Evolutionary conservation across 2,329 filamentous ascomycete genomes (phyloP), one percentile per base, ranked within the genome.

Genomic region (Alternaria burnsii): DNA sequence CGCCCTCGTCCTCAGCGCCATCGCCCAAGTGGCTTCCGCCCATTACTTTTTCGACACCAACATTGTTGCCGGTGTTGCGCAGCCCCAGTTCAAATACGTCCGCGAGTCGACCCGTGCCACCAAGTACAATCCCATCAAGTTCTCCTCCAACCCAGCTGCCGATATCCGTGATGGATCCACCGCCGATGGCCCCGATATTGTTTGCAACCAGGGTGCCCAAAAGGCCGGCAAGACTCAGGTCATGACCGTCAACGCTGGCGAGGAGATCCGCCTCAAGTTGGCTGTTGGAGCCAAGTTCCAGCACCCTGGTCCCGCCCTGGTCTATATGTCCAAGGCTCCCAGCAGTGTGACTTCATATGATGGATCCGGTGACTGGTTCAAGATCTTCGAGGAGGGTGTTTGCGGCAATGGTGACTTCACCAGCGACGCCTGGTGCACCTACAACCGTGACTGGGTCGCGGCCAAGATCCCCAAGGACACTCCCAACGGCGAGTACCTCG

Each of bases 401-500:
- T 73, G 69, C 61, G 62, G 59, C 24, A 62, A 52, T 18, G 58
- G 41, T 12, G 65, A 67, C 40, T 69, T 71, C 58, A 67, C 55
- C 41, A 63, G 59, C 10, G 61, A 56, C 40, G 62, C 66, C 38
- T 70, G 71, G 70, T 70, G 67, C 68, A 69, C 59, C 40, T 79
- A 62, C 51, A 59, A 67, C 61, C 62, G 61, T 52, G 55, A 67
- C 43, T 62, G 50, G n/a, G 42, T 71, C 58, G 67, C 61, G 16
- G 77, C 75, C 59, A 76, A 70, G 24, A 75, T 82, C 36, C 80
- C 81, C 22, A 69, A 67, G 18, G 71, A 73, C 26, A 76, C 75
- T 10, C 80, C 81, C 14, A 65, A 71, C 26, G 81, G 81, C n/a
- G 71, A 82, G 66, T 82, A 83, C 68, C 72, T 83, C 20, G 65